A percentile compares a stretch with the other conserved stretches of the same genome.
Conservation (phyloP, 352 stramenopile genomes). For the Pythium rhizo-oryzae region DNA sequence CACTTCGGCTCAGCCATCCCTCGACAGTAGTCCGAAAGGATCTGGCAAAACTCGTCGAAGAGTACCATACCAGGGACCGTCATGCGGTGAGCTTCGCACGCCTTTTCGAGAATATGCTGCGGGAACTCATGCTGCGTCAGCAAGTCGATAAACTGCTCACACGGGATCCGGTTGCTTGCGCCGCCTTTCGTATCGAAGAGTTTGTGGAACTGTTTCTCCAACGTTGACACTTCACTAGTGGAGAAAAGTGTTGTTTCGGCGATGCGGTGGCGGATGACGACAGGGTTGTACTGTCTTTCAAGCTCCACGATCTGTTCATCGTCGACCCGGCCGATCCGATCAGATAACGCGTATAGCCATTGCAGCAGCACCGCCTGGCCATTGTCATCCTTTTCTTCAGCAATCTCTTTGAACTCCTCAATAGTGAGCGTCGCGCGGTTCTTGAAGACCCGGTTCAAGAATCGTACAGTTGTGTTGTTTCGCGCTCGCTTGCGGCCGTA, state of each 20-base stretch:
- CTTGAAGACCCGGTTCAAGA: constrained; percentile 67
- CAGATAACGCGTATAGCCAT: constrained; percentile 65
- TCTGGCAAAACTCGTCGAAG: constrained; percentile 85
- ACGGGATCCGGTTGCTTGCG: constrained; percentile 65
- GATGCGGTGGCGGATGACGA: constrained; percentile 80
- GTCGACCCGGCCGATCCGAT: constrained; percentile 71
- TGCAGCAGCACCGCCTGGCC: constrained; percentile 62
- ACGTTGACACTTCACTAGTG: constrained; percentile 62
- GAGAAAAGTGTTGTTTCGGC: constrained; percentile 72
- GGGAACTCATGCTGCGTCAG: constrained; percentile 54
- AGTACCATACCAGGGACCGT: constrained; percentile 54
- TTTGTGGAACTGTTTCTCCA: constrained; percentile 82
- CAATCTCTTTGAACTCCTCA: constrained; percentile 62
- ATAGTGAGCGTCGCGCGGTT: constrained; percentile 45
- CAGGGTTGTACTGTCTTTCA: constrained; percentile 79
- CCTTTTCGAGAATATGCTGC: constrained; percentile 41
- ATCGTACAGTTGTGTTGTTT: constrained; percentile 41
- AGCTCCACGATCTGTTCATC: constrained; percentile 72
- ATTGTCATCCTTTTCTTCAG: constrained; percentile 52
- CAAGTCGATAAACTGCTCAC: constrained; percentile 57
- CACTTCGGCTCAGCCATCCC: constrained; percentile 45
- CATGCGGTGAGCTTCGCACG: constrained; percentile 38
- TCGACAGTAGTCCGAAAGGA: constrained; percentile 78
- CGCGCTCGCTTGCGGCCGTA: constrained; percentile 66
- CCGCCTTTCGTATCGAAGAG: constrained; percentile 78